Base-by-base conservation (phyloP, 2,329 filamentous ascomycete genomes). In the Neofusicoccum sp. region DNA sequence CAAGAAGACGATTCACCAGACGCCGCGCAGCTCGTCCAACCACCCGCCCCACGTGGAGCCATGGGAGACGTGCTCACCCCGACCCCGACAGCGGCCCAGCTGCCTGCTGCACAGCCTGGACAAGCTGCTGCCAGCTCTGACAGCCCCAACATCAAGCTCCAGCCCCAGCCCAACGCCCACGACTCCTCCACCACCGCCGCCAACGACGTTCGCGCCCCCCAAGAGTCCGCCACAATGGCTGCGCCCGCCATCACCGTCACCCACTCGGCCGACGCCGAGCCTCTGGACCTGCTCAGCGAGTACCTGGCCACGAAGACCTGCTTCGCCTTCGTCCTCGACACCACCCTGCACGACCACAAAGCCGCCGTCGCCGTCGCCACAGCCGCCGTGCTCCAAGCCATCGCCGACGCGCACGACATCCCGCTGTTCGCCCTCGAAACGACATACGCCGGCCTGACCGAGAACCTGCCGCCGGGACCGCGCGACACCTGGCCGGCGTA, bases 251-350 rank as follows among this genome's bases (percentile, higher is more conserved):
- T 56, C 6, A 56, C 51, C 38, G 38, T 56, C 36, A 41, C 26
- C 20, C 45, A 28, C 36, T 43, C 58, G 30, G 26, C 57, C 57
- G 40, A 34, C 36, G 47, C 16, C 16, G 7, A 44, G 40, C 16
- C 31, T 30, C 51, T 61, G 12, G 59, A 54, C 40, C 5, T 34
- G 40, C 30, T 61, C 43, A 56, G 48, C 59, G 41, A 51, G 40
- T 33, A 45, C 33, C 48, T 61, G 24, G 26, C 41, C 12, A 44
- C 48, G 41, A 61, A 61, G 33, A 56, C 38, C 40, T 61, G 59
- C 40, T 47, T 56, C 49, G 59, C 41, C 48, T 61, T 61, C 31
- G 41, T 47, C 14, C 59, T 61, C 40, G 44, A 61, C 59, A 56
- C 30, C 9, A 61, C 59, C 2, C 59, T 61, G 31, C 43, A 61